Evolutionary conservation across 1,139 yeast species (phyloP).

Genomic region (Saccharomycopsis hybrid): DNA sequence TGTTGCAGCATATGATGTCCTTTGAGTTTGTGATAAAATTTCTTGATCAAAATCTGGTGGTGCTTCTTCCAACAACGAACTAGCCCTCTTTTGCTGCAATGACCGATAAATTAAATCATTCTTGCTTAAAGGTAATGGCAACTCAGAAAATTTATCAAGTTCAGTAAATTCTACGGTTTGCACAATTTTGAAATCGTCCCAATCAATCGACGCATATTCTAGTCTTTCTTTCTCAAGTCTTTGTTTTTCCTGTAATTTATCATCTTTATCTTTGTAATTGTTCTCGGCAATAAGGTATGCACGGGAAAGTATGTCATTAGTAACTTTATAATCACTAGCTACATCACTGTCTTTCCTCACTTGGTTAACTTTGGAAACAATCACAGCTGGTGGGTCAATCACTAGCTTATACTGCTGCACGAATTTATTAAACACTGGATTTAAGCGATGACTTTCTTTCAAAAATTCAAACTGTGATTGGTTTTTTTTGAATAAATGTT

Average conservation of each 20-base stretch:
- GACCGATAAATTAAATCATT: conserved; percentile 59
- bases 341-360: background rate
- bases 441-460: conserved; percentile 51
- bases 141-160: conserved; percentile 54
- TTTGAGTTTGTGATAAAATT: conserved; percentile 6
- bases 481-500: conserved; percentile 37
- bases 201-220: conserved; percentile 72
- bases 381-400: background rate
- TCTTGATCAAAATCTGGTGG: conserved; percentile 29
- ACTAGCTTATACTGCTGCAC: conserved; percentile 46
- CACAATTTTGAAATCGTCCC: conserved; percentile 77
- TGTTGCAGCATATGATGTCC: background rate
- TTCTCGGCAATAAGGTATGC: conserved; percentile 57
- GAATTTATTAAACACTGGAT: conserved; percentile 44
- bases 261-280: conserved; percentile 33
- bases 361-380: background rate
- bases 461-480: conserved; percentile 60
- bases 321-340: conserved; percentile 22
- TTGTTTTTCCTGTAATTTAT: conserved; percentile 30
- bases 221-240: conserved; percentile 35
- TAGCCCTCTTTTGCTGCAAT: conserved; percentile 40
- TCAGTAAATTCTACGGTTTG: conserved; percentile 64
- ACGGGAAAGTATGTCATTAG: conserved; percentile 36
- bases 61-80: conserved; percentile 32
- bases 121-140: conserved; percentile 55